Evolutionary conservation across 2,329 filamentous ascomycete genomes (phyloP), one percentile per base, ranked within the genome.

Genomic region (Diaporthe ampelina): DNA sequence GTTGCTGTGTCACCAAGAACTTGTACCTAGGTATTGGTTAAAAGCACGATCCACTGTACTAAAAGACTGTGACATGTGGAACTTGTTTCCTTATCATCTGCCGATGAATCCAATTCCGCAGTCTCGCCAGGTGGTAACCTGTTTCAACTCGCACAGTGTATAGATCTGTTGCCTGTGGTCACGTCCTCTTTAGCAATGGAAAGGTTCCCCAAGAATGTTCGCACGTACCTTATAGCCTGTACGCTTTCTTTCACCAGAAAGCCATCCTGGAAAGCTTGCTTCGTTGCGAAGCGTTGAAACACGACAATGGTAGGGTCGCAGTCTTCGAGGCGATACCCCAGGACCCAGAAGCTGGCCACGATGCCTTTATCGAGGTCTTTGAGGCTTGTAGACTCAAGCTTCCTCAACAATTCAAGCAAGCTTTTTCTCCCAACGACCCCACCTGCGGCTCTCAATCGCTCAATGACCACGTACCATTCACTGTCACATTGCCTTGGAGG

Each of bases 131-230:
- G 37, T 45, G 15, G 58, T 61, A 7, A 26, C n/a, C 5, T 61
- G 58, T 29, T 61, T 45, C 58, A 37, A 61, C 9, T 61, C 58
- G 24, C 37, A 45, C 58, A 61, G 7, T 59, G 57, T 10, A 17
- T 40, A 17, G n/a, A 59, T 59, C 32, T 59, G 15, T 21, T 59
- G 57, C 35, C 57, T 59, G 35, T 6, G 21, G 35, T 19, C 37
- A 21, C 19, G n/a, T 7, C 21, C 9, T 21, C n/a, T 4, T 61
- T 9, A 61, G 8, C 3, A 45, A 29, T 45, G 24, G 29, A 43
- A 9, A 10, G 4, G 1, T 26, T 13, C 3, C 11, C 5, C 11
- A 26, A 40, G 1, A 11, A 13, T 4, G 19, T 2, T 3, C 19
- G 13, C 4, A 24, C 58, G 19, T 29, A 61, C 58, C 37, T 61